These are phyloP conservation scores for Chrysoporthe cubensis DNA, from an alignment of 2,329 filamentous ascomycete genomes.

Conservation along the genomic window DNA sequence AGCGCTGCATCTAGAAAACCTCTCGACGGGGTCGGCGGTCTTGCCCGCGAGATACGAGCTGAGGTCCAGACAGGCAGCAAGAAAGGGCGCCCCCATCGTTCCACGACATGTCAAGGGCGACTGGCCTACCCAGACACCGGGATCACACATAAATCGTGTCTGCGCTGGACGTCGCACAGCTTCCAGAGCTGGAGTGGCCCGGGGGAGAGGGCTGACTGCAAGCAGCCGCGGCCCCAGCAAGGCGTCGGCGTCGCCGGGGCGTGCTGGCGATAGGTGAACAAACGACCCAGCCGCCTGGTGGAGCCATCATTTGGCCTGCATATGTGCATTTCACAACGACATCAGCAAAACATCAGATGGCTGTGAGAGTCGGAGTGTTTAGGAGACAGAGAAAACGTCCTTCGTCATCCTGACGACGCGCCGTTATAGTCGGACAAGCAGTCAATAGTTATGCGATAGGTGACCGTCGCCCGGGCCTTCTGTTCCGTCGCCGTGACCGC, in stretches of 20 bases:
- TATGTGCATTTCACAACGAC: not conserved
- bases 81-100: not conserved
- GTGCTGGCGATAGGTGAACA: not conserved
- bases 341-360: not conserved
- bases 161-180: not conserved
- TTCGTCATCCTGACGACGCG: not conserved
- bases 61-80: not conserved
- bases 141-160: not conserved
- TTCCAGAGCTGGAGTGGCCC: not conserved
- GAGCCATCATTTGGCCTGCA: not conserved
- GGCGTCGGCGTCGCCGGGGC: not conserved
- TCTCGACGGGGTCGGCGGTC: not conserved
- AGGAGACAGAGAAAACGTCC: not conserved
- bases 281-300: not conserved
- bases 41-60: not conserved
- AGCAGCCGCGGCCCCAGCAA: not conserved
- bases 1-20: too few species aligned
- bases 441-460: not conserved
- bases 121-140: not conserved
- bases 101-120: not conserved
- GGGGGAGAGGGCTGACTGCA: not conserved
- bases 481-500: not conserved
- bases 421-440: not conserved
- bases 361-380: not conserved
- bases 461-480: not conserved